Conservation (phyloP, 2,329 filamentous ascomycete genomes). For the Penicillium sp. region DNA sequence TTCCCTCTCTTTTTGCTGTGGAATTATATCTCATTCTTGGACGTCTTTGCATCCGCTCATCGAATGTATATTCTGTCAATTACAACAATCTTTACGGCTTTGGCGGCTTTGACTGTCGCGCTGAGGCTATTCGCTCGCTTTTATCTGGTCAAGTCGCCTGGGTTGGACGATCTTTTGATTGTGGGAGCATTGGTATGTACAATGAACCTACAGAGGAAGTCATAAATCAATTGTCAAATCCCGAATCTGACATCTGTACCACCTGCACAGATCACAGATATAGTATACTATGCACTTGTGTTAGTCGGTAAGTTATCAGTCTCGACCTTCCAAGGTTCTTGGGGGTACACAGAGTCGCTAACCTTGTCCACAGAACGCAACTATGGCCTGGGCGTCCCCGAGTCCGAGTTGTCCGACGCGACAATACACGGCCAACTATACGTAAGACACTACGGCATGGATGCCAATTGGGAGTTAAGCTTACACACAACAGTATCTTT, state of each 20-base stretch:
- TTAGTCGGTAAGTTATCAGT: conserved; percentile 14
- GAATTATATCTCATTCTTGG: background rate
- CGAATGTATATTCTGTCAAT: conserved; percentile 26
- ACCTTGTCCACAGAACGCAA: conserved; percentile 12
- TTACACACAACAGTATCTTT: conserved; percentile 27
- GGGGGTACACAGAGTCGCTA: background rate
- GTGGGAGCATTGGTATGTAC: conserved; percentile 21
- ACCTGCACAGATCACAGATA: conserved; percentile 5
- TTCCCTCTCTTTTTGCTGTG: too few species aligned
- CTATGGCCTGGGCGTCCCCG: conserved; percentile 25
- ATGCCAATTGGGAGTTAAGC: background rate
- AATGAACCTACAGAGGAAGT: background rate
- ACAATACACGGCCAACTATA: conserved; percentile 19
- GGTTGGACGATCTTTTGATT: conserved; percentile 33
- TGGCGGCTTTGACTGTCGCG: conserved; percentile 23
- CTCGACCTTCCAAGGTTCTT: too few species aligned
- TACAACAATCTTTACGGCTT: conserved; percentile 19
- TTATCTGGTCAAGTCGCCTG: conserved; percentile 23
- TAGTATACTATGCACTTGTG: conserved; percentile 12
- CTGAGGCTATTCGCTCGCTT: conserved; percentile 28
- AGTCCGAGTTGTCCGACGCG: conserved; percentile 1
- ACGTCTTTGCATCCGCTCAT: background rate
- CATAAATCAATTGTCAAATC: background rate
- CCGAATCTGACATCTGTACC: background rate
- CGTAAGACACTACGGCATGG: conserved; percentile 14